Evolutionary conservation across 2,329 filamentous ascomycete genomes (phyloP).

Genomic region (Lecanicillium sp.): DNA sequence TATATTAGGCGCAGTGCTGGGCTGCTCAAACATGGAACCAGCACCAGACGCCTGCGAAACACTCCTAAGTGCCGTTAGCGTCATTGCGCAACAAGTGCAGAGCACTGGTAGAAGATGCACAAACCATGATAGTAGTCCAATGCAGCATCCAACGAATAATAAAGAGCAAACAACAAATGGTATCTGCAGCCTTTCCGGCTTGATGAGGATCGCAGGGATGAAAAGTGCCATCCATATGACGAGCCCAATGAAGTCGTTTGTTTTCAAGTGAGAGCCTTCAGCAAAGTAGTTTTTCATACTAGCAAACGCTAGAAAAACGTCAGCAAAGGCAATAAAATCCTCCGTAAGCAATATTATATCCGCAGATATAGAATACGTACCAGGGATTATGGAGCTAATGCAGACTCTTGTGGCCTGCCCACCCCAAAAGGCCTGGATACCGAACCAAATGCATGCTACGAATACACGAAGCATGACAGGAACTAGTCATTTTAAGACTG

Average conservation of each 20-base stretch:
- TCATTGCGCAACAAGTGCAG: too few relatives aligned
- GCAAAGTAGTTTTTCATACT: slow-evolving; percentile 16
- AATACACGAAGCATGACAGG: slow-evolving; percentile 20
- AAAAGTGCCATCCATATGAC: slow-evolving; percentile 17
- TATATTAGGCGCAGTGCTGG: slow-evolving; percentile 12
- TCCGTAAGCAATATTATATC: too few relatives aligned
- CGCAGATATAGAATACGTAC: slow-evolving; percentile 1
- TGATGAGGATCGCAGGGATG: slow-evolving; percentile 14
- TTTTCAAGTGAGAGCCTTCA: slow-evolving; percentile 15
- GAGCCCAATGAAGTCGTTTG: slow-evolving; percentile 19
- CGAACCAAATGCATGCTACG: slow-evolving; percentile 18
- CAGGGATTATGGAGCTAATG: slow-evolving; percentile 20
- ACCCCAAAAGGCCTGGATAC: slow-evolving; percentile 21
- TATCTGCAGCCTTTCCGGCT: slow-evolving; percentile 17
- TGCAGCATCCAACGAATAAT: slow-evolving; percentile 14
- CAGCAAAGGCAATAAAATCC: background rate
- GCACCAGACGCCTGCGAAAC: slow-evolving; percentile 14
- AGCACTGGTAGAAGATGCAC: background rate
- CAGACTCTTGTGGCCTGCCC: slow-evolving; percentile 19
- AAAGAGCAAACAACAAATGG: slow-evolving; percentile 18
- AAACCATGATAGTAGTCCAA: slow-evolving; percentile 12
- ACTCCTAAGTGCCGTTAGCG: too few relatives aligned
- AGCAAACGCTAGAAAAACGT: slow-evolving; percentile 11
- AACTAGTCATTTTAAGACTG: slow-evolving; percentile 6
- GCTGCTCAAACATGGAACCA: slow-evolving; percentile 15